Conservation (phyloP, 1,284 basidiomycete species). For the Heterobasidion annosum region DNA sequence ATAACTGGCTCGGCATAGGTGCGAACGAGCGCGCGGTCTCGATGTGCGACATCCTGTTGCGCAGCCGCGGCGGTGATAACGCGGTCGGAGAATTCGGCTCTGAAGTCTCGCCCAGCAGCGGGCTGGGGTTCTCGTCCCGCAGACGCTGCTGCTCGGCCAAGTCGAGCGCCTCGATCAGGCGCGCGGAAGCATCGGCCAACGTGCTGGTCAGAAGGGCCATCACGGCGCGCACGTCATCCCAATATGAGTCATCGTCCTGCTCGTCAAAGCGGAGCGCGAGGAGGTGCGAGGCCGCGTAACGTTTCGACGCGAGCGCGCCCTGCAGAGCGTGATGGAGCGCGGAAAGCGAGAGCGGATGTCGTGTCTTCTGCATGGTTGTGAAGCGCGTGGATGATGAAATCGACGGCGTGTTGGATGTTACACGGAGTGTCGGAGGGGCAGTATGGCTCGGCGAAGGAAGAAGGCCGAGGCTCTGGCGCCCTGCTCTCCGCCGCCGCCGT, state of each 20-base stretch:
- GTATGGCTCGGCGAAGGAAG: constrained; percentile 17
- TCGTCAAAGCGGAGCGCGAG: constrained; percentile 61
- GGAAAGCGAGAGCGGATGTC: constrained; percentile 54
- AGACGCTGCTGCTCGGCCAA: constrained; percentile 40
- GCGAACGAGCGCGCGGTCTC: constrained; percentile 43
- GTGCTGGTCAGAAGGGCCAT: constrained; percentile 59
- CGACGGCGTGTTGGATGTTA: constrained; percentile 12
- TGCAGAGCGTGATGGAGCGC: constrained; percentile 52
- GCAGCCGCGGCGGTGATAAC: not conserved
- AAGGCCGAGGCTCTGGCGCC: constrained; percentile 21
- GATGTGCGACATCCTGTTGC: not conserved
- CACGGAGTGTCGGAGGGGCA: constrained; percentile 8
- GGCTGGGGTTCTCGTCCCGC: constrained; percentile 39
- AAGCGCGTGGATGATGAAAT: constrained; percentile 28
- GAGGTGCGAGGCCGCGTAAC: constrained; percentile 69
- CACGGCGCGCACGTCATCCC: constrained; percentile 72
- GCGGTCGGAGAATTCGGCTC: not conserved
- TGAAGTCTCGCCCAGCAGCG: constrained; percentile 9
- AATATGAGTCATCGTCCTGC: constrained; percentile 54
- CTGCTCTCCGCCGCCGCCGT: constrained; percentile 39
- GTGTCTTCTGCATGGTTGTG: constrained; percentile 47
- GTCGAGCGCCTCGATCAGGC: constrained; percentile 52
- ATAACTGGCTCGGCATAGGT: constrained; percentile 55
- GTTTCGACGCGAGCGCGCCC: constrained; percentile 54
- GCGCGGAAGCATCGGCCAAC: constrained; percentile 51